phyloP scores from a whole-genome alignment of 2,329 filamentous ascomycete species.

The Trematosphaeria pertusa region DNA sequence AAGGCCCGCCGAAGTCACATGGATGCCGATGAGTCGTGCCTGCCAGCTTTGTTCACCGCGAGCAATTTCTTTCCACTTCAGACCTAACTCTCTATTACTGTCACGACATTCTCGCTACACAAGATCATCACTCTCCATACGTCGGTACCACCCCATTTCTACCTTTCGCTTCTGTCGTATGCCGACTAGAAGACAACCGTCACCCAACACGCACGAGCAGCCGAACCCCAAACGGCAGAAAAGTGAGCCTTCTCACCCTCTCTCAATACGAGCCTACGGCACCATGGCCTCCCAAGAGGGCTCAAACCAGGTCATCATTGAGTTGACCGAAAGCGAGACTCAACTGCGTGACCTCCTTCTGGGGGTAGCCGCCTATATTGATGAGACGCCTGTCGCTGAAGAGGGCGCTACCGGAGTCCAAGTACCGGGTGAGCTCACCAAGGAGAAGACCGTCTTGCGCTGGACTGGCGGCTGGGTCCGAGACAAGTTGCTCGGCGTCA shows the following conservation, averaged over 20 bases:
- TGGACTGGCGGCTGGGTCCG: conserved; percentile 90
- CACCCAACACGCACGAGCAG: conserved; percentile 28
- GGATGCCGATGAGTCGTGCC: conserved; percentile 39
- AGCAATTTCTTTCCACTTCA: conserved; percentile 29
- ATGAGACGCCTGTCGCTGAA: conserved; percentile 48
- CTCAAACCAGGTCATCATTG: conserved; percentile 46
- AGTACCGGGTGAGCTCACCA: conserved; percentile 43
- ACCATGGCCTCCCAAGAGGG: conserved; percentile 34
- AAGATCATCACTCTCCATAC: background rate
- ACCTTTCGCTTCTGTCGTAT: conserved; percentile 32
- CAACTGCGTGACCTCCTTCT: conserved; percentile 79
- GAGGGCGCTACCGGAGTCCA: conserved; percentile 37
- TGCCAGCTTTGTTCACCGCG: conserved; percentile 36
- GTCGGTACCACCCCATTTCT: conserved; percentile 2
- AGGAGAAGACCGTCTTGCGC: conserved; percentile 62
- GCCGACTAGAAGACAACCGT: conserved; percentile 29
- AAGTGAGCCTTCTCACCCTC: conserved; percentile 23
- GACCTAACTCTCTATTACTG: conserved; percentile 25
- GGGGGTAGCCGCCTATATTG: conserved; percentile 77
- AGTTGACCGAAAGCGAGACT: conserved; percentile 73
- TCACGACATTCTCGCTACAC: background rate
- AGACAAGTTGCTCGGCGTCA: conserved; percentile 77
- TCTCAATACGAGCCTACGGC: conserved; percentile 31
- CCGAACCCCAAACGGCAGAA: conserved; percentile 42
- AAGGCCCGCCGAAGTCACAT: conserved; percentile 28